A percentile compares a stretch with the other conserved stretches of the same genome.
Evolutionary conservation across 192 early-diverging fungal genomes (phyloP).

Genomic region (Funneliformis geosporum): DNA sequence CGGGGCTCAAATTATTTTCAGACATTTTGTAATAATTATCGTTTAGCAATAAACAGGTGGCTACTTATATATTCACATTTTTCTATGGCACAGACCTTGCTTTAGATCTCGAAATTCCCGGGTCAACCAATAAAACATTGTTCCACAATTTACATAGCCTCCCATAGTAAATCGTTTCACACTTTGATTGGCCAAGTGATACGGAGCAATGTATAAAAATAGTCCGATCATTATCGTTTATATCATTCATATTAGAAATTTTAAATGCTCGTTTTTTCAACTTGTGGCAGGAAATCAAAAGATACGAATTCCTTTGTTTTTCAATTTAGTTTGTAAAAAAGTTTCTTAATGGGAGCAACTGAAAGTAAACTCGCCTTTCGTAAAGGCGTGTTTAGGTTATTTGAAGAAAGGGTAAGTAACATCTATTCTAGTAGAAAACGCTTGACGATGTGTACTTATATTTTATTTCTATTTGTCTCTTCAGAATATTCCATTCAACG

Average conservation of each 20-base stretch:
- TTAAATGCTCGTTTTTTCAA: too few species aligned
- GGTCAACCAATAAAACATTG: background rate
- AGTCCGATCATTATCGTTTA: too few species aligned
- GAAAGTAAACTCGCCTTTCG: slow-evolving; percentile 89
- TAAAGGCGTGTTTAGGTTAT: slow-evolving; percentile 83
- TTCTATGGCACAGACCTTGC: too few species aligned
- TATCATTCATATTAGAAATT: too few species aligned
- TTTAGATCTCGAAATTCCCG: background rate
- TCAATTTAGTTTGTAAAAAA: background rate
- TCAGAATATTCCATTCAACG: slow-evolving; percentile 42
- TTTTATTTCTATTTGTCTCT: background rate
- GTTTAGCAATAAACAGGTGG: too few species aligned
- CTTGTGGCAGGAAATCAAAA: too few species aligned
- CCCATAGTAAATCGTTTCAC: too few species aligned
- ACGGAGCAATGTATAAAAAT: too few species aligned
- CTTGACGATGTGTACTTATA: background rate
- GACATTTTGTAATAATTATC: background rate
- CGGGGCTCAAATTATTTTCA: slow-evolving; percentile 49
- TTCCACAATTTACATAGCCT: background rate
- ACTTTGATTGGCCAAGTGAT: too few species aligned
- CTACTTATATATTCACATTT: too few species aligned
- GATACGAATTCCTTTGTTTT: too few species aligned
- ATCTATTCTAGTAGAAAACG: background rate
- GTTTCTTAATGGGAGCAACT: slow-evolving; percentile 72
- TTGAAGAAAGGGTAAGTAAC: slow-evolving; percentile 71